Conservation (phyloP, 1,139 yeast species). For the Nematodospora anomalae region DNA sequence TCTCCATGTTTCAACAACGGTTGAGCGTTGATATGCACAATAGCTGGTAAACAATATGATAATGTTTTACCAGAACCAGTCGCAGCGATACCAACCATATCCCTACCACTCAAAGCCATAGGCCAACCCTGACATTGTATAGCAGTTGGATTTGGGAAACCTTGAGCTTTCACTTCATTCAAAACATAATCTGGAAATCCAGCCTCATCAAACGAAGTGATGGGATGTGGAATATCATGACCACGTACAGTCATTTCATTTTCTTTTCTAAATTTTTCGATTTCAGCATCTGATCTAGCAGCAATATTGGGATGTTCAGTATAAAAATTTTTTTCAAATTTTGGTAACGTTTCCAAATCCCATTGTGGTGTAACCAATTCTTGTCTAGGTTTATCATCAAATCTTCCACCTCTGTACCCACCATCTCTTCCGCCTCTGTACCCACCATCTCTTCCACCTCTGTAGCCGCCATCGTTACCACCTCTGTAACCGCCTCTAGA, state of each 20-base stretch:
- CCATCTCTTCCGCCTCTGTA: conserved; percentile 29
- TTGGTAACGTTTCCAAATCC: conserved; percentile 76
- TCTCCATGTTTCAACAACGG: conserved; percentile 91
- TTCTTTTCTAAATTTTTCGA: conserved; percentile 72
- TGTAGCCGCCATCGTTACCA: conserved; percentile 31
- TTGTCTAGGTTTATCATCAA: conserved; percentile 37
- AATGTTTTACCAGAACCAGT: conserved; percentile 99
- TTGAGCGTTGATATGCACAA: conserved; percentile 97
- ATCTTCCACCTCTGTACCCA: conserved; percentile 28
- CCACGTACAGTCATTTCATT: conserved; percentile 87
- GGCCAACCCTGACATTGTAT: conserved; percentile 99
- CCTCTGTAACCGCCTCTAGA: conserved; percentile 19
- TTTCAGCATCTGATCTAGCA: conserved; percentile 70
- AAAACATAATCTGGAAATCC: conserved; percentile 95
- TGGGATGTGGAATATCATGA: conserved; percentile 89
- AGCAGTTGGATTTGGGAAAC: conserved; percentile 91
- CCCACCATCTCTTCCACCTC: conserved; percentile 28
- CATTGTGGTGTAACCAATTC: conserved; percentile 71
- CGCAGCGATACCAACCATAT: conserved; percentile 97
- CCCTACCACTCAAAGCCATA: conserved; percentile 98
- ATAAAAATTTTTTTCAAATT: conserved; percentile 94
- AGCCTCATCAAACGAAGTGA: conserved; percentile 89
- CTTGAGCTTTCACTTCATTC: conserved; percentile 84
- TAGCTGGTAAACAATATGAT: conserved; percentile 93
- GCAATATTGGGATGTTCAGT: conserved; percentile 79